Percentiles rank a stretch among this genome's conserved stretches.
Conservation (phyloP, 2,329 filamentous ascomycete species). For the Diaporthe aspalathi region DNA sequence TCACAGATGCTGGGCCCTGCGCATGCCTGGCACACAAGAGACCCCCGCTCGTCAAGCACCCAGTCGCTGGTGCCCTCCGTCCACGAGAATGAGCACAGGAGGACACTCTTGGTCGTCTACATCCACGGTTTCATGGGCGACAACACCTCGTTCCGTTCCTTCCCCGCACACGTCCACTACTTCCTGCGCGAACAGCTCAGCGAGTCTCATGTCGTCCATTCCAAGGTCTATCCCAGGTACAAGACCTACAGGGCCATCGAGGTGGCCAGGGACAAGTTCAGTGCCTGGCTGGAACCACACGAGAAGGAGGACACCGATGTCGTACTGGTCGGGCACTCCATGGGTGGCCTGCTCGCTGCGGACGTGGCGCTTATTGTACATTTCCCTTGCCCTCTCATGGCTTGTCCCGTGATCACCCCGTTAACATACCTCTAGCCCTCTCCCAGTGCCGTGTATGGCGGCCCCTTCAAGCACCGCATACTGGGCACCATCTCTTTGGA, state of each 20-base stretch:
- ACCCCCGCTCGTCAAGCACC: conserved; percentile 63
- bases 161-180: conserved; percentile 88
- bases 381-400: conserved; percentile 23
- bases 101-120: conserved; percentile 74
- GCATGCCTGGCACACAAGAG: conserved; percentile 43
- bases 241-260: conserved; percentile 79
- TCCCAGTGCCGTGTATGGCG: conserved; percentile 47
- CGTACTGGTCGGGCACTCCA: conserved; percentile 86
- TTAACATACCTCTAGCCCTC: conserved; percentile 47
- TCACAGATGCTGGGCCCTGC: conserved; percentile 25
- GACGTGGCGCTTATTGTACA: conserved; percentile 77
- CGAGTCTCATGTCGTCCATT: conserved; percentile 83
- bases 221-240: conserved; percentile 86
- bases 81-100: conserved; percentile 50
- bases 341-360: conserved; percentile 86
- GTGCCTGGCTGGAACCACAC: conserved; percentile 82
- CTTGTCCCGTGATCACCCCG: not conserved
- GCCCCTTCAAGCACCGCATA: conserved; percentile 76
- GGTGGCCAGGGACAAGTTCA: conserved; percentile 84
- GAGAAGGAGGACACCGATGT: conserved; percentile 80
- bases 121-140: conserved; percentile 45
- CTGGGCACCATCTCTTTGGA: conserved; percentile 86
- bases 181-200: conserved; percentile 74
- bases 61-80: conserved; percentile 57
- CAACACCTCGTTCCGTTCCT: conserved; percentile 81